Evolutionary conservation across 495 filamentous ascomycete genomes (phyloP), one percentile per base, ranked within the genome.

Genomic region (Hyaloscypha finlandica): DNA sequence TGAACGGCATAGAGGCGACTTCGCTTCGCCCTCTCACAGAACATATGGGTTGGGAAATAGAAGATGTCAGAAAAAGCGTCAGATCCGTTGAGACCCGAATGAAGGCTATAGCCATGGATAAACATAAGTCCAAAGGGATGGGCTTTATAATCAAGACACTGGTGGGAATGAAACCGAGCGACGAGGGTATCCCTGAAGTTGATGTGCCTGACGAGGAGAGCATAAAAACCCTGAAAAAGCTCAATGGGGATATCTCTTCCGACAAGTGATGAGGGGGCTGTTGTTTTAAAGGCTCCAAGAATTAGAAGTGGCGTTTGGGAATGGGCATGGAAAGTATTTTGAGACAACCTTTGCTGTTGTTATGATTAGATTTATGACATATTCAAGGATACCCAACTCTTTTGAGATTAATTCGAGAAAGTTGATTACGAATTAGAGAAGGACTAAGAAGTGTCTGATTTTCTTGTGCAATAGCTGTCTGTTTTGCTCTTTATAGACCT

Each of bases 1-100:
- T 93, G 39, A 88, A 90, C 70, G 86, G 86, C 2, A 71, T 92
- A 54, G 91, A 93, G 73, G 82, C 90, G 1, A 70, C 77, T 20
- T 81, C 81, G 39, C 67, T 93, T 67, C 81, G 91, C 22, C 78
- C 83, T 25, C 71, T 94, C 32, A 92, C 89, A 1, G 80, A 78
- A 58, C 76, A 82, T 29, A 79, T 85, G 56, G 81, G 81, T 5
- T 91, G 86, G 86, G 80, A 81, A 16, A 68, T 79, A 11, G 80
- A 83, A 0, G 79, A 83, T 33, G 86, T 88, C 9, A 80, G 79
- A 33, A 75, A 82, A 19, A 77, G 86, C 20, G 89, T 86, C 75
- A 79, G 81, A 20, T 77, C 80, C 71, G 81, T 86, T 2, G 79
- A 79, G 16, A 71, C 75, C 53, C 86, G 90, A 68, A 73, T 88